A percentile compares a stretch with the other conserved stretches of the same genome.
Evolutionary conservation across 2,329 filamentous ascomycete species (phyloP).

Genomic region (Stenocarpella maydis): DNA sequence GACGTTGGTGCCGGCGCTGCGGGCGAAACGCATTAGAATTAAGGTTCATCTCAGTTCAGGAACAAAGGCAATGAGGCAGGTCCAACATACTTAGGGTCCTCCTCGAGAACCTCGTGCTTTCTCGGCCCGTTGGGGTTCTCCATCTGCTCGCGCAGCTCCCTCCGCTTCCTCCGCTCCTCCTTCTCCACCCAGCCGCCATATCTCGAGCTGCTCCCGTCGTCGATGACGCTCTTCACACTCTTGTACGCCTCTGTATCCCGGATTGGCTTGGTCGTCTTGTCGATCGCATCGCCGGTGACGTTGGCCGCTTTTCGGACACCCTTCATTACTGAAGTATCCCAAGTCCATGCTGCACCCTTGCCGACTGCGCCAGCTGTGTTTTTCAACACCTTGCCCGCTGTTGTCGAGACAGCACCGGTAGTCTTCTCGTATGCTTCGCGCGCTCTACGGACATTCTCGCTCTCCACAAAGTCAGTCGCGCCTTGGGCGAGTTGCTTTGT

Average conservation of each 20-base stretch:
- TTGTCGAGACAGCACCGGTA: constrained; percentile 81
- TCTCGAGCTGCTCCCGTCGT: constrained; percentile 93
- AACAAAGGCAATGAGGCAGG: constrained; percentile 34
- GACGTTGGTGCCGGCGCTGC: constrained; percentile 89
- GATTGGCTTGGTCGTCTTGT: constrained; percentile 94
- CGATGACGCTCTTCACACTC: constrained; percentile 93
- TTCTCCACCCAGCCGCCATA: constrained; percentile 98
- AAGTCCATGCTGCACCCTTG: constrained; percentile 93
- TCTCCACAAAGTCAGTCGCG: constrained; percentile 91
- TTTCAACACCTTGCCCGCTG: constrained; percentile 82
- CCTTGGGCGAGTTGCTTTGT: constrained; percentile 92
- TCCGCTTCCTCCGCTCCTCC: constrained; percentile 84
- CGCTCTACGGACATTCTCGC: constrained; percentile 86
- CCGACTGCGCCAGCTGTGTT: constrained; percentile 86
- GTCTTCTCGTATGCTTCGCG: constrained; percentile 88
- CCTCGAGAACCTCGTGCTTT: constrained; percentile 70
- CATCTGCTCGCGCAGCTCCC: constrained; percentile 77
- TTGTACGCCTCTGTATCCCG: constrained; percentile 95
- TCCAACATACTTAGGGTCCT: constrained; percentile 83
- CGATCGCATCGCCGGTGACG: constrained; percentile 84
- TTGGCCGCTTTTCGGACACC: constrained; percentile 87
- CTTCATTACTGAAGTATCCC: constrained; percentile 94
- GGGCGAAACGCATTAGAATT: constrained; percentile 38
- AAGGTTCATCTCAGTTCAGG: constrained; percentile 38
- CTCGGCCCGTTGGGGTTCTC: constrained; percentile 52